Evolutionary conservation across 164 flowering plant genomes (phyloP), one percentile per base, ranked within the genome.

Genomic region (Stephania yunnanensis): DNA sequence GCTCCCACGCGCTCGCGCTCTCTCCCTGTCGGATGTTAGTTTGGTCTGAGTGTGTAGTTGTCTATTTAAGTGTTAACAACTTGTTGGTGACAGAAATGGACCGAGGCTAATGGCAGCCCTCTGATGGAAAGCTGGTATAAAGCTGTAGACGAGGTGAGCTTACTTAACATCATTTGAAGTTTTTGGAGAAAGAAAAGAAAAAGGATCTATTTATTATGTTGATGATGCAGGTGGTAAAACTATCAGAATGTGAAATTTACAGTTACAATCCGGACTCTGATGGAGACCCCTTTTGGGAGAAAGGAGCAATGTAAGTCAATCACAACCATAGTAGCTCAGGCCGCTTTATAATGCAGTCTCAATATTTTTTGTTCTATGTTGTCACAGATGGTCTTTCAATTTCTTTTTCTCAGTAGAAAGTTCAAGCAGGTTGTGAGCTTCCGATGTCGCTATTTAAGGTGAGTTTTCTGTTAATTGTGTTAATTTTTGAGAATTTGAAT

Each of bases 381-480:
- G 71, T 81, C 76, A 64, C 93, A 96, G 99, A 87, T 96, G 98
- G 99, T 89, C 97, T 1, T 94, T 91, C 85, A 88, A 83, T 79
- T 92, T 90, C 86, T 93, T 93, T 89, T 93, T 93, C 86, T 93
- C 72, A 92, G 91, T 71, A 82, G 92, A 82, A 92, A 91, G 83
- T 83, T 86, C 50, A 94, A 91, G 80, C 95, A 98, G 29, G 92
- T 96, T 17, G 93, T 94, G 44, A 88, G 91, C 80, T 89, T 96
- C 79, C 91, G 92, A 25, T 92, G 90, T 74, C 85, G 91, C 83
- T 90, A 97, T 79, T 45, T 90, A 72, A 96, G 98, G 99, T 96
- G 44, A 36, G 44, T 30, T 68, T 55, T 1, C 7, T 10, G 63
- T 36, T 63, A 64, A 52, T 7, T 58, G 44, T 1, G 36, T 45